These are phyloP conservation scores for Ascocoryne sarcoides DNA, from an alignment of 2,329 filamentous ascomycete species.

Conservation along the genomic window DNA sequence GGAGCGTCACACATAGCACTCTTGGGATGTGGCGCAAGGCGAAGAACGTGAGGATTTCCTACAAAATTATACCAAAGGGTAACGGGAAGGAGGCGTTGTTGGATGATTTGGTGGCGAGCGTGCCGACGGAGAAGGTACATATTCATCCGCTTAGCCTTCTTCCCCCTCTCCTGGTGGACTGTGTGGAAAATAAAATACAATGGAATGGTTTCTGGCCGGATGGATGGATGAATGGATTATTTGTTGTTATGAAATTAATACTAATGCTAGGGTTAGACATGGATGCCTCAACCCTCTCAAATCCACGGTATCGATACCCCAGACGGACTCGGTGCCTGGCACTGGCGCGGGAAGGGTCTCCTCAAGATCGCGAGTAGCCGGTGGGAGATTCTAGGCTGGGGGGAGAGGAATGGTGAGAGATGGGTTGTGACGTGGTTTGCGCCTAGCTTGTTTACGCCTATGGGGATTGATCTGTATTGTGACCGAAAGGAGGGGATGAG, in stretches of 20 bases:
- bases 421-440: constrained; percentile 84
- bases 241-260: too few species aligned
- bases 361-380: constrained; percentile 63
- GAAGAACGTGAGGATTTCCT: constrained; percentile 73
- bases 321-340: constrained; percentile 42
- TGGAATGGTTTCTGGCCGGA: too few species aligned
- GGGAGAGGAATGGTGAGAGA: constrained; percentile 39
- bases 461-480: constrained; percentile 72
- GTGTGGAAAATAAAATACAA: too few species aligned
- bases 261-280: too few species aligned
- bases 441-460: constrained; percentile 73
- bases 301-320: constrained; percentile 58
- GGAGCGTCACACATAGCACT: constrained; percentile 68
- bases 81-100: constrained; percentile 32
- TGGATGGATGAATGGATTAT: too few species aligned
- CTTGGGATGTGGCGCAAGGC: constrained; percentile 73
- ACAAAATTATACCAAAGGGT: constrained; percentile 42
- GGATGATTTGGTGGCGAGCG: constrained; percentile 67
- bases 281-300: constrained; percentile 42
- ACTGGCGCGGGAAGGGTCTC: constrained; percentile 73
- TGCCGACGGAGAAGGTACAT: constrained; percentile 37
- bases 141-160: too few species aligned
- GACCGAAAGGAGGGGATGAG: constrained; percentile 52
- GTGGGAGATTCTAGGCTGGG: constrained; percentile 78
- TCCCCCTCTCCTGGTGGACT: too few species aligned